Conservation (phyloP, 768 basidiomycete species). For the Amanita pseudoporphyria region DNA sequence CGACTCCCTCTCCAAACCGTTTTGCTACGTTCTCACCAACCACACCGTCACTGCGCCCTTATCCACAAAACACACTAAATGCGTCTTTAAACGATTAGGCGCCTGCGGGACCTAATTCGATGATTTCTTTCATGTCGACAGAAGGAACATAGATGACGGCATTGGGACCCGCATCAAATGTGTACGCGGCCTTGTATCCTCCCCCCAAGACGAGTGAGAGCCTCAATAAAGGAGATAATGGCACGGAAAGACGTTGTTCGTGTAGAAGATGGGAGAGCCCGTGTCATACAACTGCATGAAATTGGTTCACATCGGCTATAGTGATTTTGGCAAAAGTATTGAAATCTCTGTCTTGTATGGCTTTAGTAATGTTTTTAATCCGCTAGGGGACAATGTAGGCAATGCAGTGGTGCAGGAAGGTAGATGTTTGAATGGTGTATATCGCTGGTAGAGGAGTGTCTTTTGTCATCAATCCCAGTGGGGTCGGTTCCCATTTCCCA, state of each 20-base stretch:
- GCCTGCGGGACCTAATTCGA: constrained; percentile 70
- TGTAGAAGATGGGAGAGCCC: constrained; percentile 96
- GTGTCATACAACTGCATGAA: constrained; percentile 97
- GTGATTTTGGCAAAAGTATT: constrained; percentile 84
- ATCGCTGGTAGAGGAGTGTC: constrained; percentile 87
- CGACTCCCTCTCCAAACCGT: constrained; percentile 63
- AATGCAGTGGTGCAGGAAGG: constrained; percentile 85
- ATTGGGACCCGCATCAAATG: constrained; percentile 98
- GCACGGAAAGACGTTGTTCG: constrained; percentile 95
- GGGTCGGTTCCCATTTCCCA: constrained; percentile 71
- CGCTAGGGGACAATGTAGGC: constrained; percentile 75
- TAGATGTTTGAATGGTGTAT: constrained; percentile 95
- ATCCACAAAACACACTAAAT: constrained; percentile 47
- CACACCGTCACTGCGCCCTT: constrained; percentile 41
- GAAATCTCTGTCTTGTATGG: constrained; percentile 77
- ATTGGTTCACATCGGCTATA: constrained; percentile 97
- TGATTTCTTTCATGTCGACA: constrained; percentile 69
- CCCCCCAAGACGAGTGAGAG: constrained; percentile 44
- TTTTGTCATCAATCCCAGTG: constrained; percentile 85
- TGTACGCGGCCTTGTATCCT: constrained; percentile 85
- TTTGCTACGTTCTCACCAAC: constrained; percentile 77
- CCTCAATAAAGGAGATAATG: constrained; percentile 86
- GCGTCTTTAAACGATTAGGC: constrained; percentile 65
- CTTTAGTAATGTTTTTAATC: constrained; percentile 73
- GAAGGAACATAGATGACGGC: constrained; percentile 90